These are phyloP conservation scores for Fraxinus pennsylvanica DNA, from an alignment of 257 asterid species.

Conservation along the genomic window DNA sequence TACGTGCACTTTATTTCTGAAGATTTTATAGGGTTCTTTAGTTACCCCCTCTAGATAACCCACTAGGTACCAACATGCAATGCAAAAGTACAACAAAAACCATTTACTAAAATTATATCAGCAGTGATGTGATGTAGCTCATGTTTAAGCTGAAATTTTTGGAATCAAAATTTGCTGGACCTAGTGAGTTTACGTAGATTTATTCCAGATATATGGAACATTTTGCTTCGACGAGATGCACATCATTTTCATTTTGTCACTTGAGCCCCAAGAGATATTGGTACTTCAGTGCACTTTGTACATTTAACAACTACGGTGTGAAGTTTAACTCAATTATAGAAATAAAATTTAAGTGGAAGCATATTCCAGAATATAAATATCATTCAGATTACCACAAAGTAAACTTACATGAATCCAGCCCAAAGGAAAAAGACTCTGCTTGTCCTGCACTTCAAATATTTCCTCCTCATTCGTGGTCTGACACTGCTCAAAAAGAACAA, in stretches of 20 bases:
- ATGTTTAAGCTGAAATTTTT: background rate
- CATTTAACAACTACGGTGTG: background rate
- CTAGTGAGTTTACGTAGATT: background rate
- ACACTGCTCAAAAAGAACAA: conserved; percentile 58
- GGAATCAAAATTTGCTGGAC: background rate
- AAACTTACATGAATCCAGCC: conserved; percentile 97
- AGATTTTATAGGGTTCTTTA: background rate
- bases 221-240: background rate
- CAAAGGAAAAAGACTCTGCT: conserved; percentile 77
- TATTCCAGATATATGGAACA: background rate
- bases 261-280: background rate
- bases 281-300: background rate
- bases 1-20: background rate
- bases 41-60: background rate
- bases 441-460: conserved; percentile 97
- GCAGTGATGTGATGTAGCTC: background rate
- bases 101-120: background rate
- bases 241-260: background rate
- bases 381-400: conserved; percentile 15
- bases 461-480: conserved; percentile 96
- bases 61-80: background rate
- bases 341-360: conserved; percentile 10
- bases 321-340: background rate
- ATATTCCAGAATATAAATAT: conserved; percentile 1
- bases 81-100: background rate